phyloP scores from a whole-genome alignment of 2,329 filamentous ascomycete genomes.

The Colletotrichum gigasporum region DNA sequence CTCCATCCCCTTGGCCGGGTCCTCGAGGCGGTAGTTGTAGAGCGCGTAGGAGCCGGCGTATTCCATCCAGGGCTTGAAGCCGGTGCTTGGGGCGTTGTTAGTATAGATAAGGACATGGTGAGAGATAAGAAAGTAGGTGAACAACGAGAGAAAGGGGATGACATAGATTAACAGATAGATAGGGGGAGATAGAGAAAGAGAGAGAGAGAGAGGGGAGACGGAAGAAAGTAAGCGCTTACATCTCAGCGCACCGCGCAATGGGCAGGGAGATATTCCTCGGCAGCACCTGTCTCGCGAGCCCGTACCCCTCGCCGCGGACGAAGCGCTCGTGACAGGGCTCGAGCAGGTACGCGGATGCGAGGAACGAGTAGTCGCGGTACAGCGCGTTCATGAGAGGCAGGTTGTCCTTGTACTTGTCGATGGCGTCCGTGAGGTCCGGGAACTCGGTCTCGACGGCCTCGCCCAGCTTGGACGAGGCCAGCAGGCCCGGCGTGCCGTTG shows the following conservation, averaged over 20 bases:
- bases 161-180: too few species aligned
- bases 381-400: conserved; percentile 84
- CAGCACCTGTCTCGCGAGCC: conserved; percentile 77
- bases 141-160: neutral
- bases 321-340: conserved; percentile 88
- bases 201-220: conserved; percentile 37
- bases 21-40: conserved; percentile 72
- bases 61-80: conserved; percentile 94
- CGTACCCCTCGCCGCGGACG: conserved; percentile 78
- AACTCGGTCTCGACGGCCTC: conserved; percentile 78
- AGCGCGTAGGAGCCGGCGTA: conserved; percentile 76
- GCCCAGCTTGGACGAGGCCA: conserved; percentile 79
- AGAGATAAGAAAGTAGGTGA: neutral
- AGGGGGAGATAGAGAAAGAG: too few species aligned
- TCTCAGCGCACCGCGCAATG: conserved; percentile 82
- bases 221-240: too few species aligned
- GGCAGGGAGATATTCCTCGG: conserved; percentile 81
- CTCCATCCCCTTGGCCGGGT: conserved; percentile 64
- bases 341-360: conserved; percentile 88
- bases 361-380: conserved; percentile 91
- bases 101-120: neutral
- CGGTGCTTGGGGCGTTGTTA: conserved; percentile 51
- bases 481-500: conserved; percentile 78
- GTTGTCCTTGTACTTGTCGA: conserved; percentile 79
- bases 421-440: conserved; percentile 77